These are phyloP conservation scores for Trichomonas tenax DNA, from an alignment of 208 protist species.

Conservation along the genomic window DNA sequence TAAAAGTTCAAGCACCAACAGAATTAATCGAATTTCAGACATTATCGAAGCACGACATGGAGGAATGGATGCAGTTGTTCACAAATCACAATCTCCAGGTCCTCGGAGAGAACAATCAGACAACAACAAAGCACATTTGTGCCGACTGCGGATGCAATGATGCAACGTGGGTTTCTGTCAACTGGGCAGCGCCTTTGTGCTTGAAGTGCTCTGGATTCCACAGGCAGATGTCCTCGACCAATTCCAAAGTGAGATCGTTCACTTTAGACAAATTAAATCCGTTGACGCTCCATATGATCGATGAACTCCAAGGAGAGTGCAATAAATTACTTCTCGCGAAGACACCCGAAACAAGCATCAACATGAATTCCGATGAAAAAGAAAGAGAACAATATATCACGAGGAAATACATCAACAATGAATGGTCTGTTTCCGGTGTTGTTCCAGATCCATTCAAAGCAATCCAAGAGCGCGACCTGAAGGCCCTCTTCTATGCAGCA, in stretches of 20 bases:
- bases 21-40: background rate
- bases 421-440: background rate
- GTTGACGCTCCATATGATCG: background rate
- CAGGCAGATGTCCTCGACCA: background rate
- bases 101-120: background rate
- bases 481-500: background rate
- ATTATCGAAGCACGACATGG: background rate
- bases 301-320: background rate
- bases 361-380: background rate
- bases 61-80: background rate
- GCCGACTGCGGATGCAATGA: background rate
- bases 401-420: background rate
- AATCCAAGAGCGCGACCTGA: background rate
- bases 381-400: background rate
- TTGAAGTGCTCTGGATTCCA: background rate
- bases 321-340: background rate
- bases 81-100: background rate
- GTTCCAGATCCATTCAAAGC: background rate
- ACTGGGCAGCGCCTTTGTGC: background rate
- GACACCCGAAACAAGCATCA: background rate
- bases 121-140: background rate
- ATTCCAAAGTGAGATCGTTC: background rate
- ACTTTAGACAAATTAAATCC: background rate
- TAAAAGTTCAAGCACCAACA: background rate
- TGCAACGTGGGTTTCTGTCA: background rate